phyloP scores from a whole-genome alignment of 306 rosid species.

The Dicorynia guianensis region DNA sequence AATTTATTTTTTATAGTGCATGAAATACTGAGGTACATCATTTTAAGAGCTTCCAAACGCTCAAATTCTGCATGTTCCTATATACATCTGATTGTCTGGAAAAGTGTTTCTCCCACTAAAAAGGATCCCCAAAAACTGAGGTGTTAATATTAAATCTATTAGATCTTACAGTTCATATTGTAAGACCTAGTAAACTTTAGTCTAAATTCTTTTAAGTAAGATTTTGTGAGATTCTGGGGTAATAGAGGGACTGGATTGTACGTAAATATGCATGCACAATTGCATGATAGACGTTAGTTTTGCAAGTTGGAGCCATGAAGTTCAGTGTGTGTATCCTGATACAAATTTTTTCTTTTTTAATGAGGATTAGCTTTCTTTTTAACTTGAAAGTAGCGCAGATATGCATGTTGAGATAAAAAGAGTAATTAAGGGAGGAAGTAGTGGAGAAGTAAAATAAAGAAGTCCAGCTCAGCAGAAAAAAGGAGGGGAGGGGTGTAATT shows the following conservation, averaged over 20 bases:
- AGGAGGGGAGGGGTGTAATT: neutral
- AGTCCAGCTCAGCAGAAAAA: no score
- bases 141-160: no score
- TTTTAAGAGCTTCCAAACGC: neutral
- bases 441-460: neutral
- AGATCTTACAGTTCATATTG: no score
- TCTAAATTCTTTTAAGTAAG: no score
- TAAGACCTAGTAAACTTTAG: no score
- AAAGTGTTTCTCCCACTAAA: no score
- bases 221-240: no score
- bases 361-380: neutral
- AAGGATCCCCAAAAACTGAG: no score
- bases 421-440: neutral
- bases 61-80: constrained; percentile 5
- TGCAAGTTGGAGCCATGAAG: constrained; percentile 9
- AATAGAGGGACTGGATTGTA: neutral
- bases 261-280: neutral
- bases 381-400: neutral
- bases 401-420: neutral
- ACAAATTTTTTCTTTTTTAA: neutral
- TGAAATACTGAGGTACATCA: constrained; percentile 25
- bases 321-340: neutral
- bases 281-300: neutral
- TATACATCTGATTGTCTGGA: neutral
- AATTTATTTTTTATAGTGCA: constrained; percentile 31